Base-by-base conservation (phyloP, 441 rosid genomes). In the Adansonia rubrostipa region DNA sequence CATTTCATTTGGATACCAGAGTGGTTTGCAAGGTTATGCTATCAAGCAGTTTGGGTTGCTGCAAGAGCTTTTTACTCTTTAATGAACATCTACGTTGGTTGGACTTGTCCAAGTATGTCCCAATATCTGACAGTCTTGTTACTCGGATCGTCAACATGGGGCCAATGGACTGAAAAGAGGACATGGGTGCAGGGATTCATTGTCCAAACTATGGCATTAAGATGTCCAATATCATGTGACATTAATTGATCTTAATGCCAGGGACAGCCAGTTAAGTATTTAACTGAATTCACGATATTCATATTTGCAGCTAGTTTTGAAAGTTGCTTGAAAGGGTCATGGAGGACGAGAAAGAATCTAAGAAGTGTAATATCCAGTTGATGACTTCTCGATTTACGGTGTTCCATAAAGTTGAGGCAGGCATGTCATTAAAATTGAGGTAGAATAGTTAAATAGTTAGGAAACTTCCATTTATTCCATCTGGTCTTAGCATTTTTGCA, bases 261-360 rank as follows among this genome's bases (percentile, higher is more conserved):
- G 63, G 62, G 63, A 54, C 28, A 53, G 36, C 50, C 62, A 72
- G 9, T 50, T n/a, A 9, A 19, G 9, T 58, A 2, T 42, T 51
- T 13, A 20, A 72, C 28, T 60, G 24, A 77, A 69, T 58, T 67
- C 74, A 73, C 73, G 22, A 28, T 56, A 65, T 80, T 74, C 73
- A 33, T 33, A 53, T 63, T 78, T 80, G 78, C 89, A 91, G 95
- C 67, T 90, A 74, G 82, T 87, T 76, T 87, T 89, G 77, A 92
- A 88, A 90, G 70, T 80, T 92, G 83, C 86, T 90, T 84, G 91
- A 84, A 81, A 90, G 87, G 79, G 90, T 79, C 58, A 88, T 76
- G 85, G 93, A 89, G 80, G 92, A 89, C 82, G 96, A 89, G 85
- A 90, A 89, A 79, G 93, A 89, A 74, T 90, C 87, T 44, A 87